phyloP scores from a whole-genome alignment of 169 alveolate genomes.

The Cryptosporidium ubiquitum region DNA sequence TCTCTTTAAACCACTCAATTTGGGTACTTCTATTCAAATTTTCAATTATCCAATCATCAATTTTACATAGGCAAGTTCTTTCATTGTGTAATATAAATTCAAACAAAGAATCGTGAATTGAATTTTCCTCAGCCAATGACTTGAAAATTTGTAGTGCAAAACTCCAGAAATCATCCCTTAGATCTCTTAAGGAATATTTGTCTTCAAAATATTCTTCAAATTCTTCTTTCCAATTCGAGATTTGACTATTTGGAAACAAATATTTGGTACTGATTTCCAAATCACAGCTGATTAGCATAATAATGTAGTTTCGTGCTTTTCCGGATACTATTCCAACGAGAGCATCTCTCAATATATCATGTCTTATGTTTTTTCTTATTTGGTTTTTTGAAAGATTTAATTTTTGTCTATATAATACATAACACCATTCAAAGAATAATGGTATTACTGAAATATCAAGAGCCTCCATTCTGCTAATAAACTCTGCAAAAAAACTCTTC shows the following conservation, averaged over 20 bases:
- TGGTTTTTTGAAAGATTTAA: slow-evolving; percentile 17
- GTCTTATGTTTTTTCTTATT: slow-evolving; percentile 29
- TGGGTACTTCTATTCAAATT: background rate
- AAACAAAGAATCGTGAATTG: background rate
- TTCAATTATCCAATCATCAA: slow-evolving; percentile 3
- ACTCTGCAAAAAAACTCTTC: slow-evolving; percentile 21
- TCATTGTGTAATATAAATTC: background rate
- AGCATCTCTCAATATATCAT: slow-evolving; percentile 8
- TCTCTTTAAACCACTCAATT: slow-evolving; percentile 12
- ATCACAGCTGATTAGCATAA: slow-evolving; percentile 41
- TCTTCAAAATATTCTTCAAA: background rate
- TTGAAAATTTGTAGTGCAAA: slow-evolving; percentile 18
- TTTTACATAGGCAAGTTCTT: slow-evolving; percentile 31
- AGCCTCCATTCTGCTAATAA: slow-evolving; percentile 3
- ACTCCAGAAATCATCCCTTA: slow-evolving; percentile 14
- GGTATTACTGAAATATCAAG: slow-evolving; percentile 43
- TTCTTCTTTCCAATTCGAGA: slow-evolving; percentile 25
- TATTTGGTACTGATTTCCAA: background rate
- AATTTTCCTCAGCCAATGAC: background rate
- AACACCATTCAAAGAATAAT: slow-evolving; percentile 68
- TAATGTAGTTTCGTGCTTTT: slow-evolving; percentile 16
- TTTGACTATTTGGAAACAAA: slow-evolving; percentile 51
- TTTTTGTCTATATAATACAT: slow-evolving; percentile 17
- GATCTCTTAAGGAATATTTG: background rate
- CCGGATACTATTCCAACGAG: slow-evolving; percentile 30